These are phyloP conservation scores for Nemania sp. DNA, from an alignment of 2,329 filamentous ascomycete genomes.

Conservation along the genomic window DNA sequence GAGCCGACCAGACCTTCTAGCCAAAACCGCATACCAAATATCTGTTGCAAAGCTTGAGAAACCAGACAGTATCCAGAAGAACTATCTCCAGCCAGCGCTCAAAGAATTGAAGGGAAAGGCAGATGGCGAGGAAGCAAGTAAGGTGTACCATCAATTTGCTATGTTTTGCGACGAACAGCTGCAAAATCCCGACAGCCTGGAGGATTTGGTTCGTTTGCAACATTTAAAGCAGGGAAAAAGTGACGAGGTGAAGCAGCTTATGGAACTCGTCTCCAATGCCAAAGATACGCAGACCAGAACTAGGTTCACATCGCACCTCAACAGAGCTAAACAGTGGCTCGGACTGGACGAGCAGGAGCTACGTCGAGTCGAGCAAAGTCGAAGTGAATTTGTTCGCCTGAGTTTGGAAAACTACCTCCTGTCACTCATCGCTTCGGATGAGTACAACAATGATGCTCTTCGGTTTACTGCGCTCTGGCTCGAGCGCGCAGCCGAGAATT, in stretches of 20 bases:
- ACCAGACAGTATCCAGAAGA: constrained; percentile 87
- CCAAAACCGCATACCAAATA: constrained; percentile 88
- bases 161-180: constrained; percentile 95
- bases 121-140: constrained; percentile 79
- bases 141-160: constrained; percentile 95
- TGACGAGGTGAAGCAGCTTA: constrained; percentile 81
- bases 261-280: constrained; percentile 66
- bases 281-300: constrained; percentile 65
- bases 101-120: constrained; percentile 78
- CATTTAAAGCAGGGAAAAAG: constrained; percentile 83
- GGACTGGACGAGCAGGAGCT: constrained; percentile 91
- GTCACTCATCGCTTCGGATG: constrained; percentile 84
- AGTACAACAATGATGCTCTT: constrained; percentile 88
- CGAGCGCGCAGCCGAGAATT: constrained; percentile 80
- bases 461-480: constrained; percentile 96
- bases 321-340: constrained; percentile 87
- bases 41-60: constrained; percentile 92
- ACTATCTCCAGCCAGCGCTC: constrained; percentile 87
- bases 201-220: constrained; percentile 85
- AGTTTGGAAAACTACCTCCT: constrained; percentile 94
- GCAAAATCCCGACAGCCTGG: constrained; percentile 84
- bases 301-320: constrained; percentile 70
- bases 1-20: constrained; percentile 81
- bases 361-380: constrained; percentile 78
- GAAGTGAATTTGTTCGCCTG: constrained; percentile 85